Evolutionary conservation across 2,329 filamentous ascomycete species (phyloP), one percentile per base, ranked within the genome.

Genomic region (Fusarium xylarioides): DNA sequence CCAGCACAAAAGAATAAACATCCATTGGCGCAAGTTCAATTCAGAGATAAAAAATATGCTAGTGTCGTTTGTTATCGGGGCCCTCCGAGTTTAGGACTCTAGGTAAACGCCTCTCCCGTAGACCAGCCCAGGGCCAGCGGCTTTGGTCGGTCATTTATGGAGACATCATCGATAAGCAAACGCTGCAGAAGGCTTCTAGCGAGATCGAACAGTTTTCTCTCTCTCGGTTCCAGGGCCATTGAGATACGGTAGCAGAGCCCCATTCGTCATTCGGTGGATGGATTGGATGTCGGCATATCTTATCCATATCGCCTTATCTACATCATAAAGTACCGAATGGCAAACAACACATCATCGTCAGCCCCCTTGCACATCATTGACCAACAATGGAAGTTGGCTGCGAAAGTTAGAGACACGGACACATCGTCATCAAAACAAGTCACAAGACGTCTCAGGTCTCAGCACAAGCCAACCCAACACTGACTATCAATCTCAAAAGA

Each of bases 131-230:
- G 46, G 70, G 57, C 58, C 38, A 61, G 71, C 71, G 71, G 71
- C 71, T 74, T 74, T 68, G 71, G 55, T 74, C 71, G 71, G 71
- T 63, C 67, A 47, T 69, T 62, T 68, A 68, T 74, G 71, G 71
- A 69, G 68, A 63, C 56, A 65, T 52, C 67, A 62, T 72, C 56
- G 63, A 68, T 65, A 63, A 69, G 62, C 46, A 59, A 23, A 50
- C 26, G 43, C 44, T 52, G 57, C 42, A 46, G 61, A 73, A 71
- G 37, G 42, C 56, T 73, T 74, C 63, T 63, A 68, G 70, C 62
- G 63, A 71, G 59, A 74, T 74, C 19, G 46, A 66, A 61, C 35
- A 49, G 43, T 69, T 60, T 28, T 57, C 44, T 44, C 8, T 55
- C 40, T 56, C 19, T 34, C 21, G 8, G n/a, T 14, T 42, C 59